Evolutionary conservation across 2,329 filamentous ascomycete species (phyloP), one percentile per base, ranked within the genome.

Genomic region (Diaporthe aspalathi): DNA sequence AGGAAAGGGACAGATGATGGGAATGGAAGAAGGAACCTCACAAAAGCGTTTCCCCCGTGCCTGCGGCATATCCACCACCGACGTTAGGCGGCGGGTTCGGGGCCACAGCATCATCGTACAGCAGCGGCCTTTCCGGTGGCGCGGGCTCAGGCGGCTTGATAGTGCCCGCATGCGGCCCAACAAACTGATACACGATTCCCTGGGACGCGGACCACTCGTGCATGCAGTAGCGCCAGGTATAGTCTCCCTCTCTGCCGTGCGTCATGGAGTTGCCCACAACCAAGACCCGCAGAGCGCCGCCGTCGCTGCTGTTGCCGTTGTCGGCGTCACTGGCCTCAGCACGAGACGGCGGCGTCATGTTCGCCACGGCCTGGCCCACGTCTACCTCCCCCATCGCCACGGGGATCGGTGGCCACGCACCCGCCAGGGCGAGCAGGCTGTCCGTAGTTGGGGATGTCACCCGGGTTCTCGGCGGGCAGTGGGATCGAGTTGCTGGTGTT

Each of bases 141-240:
- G 50, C 24, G 14, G 50, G 50, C 27, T 53, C 50, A 53, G 24
- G 50, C 50, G 50, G 50, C 24, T 53, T 53, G 50, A 53, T 53
- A 6, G 80, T 81, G 50, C 80, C 81, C 12, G 63, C 76, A 72
- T 79, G 83, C 1, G 80, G 81, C 8, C 82, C 82, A 16, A 79
- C 78, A 62, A 83, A 80, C 17, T 74, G 62, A 11, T 79, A 75
- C 45, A 71, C 40, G 27, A 79, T 70, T 5, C 66, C 47, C 24
- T 79, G 70, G n/a, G 63, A 47, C 3, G 70, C 70, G 67, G 83
- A 76, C 81, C 82, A 84, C 53, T 83, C 65, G 77, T 79, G 82
- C 12, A 84, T 74, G 16, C 81, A 78, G 63, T 80, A 84, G 20
- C 82, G 77, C 83, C 82, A 84, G 16, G 82, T 84, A 69, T 76